Percentiles rank a stretch among this genome's conserved stretches.
phyloP scores from a whole-genome alignment of 2,329 filamentous ascomycete species.

The Magnaporthiopsis incrustans region DNA sequence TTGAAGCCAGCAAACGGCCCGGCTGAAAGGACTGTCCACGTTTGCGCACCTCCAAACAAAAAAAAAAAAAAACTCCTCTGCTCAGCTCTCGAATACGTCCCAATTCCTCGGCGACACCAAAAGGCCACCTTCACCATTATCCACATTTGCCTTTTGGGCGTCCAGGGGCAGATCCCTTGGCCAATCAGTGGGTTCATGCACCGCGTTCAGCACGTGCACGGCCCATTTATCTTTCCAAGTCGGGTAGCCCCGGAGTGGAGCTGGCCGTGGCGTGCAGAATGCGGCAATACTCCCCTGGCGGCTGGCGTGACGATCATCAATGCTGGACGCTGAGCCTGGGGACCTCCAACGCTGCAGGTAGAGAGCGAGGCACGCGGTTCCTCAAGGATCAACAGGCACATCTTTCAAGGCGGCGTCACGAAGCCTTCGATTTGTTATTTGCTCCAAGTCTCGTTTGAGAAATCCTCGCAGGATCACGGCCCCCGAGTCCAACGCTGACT shows the following conservation, averaged over 20 bases:
- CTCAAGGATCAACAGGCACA: neutral
- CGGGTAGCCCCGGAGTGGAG: neutral
- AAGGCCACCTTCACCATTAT: conserved; percentile 12
- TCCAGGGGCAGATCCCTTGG: neutral
- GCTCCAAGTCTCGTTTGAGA: neutral
- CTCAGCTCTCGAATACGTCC: too few relatives aligned
- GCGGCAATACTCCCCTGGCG: too few relatives aligned
- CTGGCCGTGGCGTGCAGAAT: neutral
- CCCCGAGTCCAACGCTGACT: conserved; percentile 6
- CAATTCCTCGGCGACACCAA: neutral
- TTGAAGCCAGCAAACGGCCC: neutral
- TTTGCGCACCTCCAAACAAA: neutral
- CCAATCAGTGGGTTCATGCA: neutral
- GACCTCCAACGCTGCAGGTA: too few relatives aligned
- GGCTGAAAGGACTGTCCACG: neutral
- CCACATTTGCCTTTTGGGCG: neutral
- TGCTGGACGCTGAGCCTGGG: too few relatives aligned
- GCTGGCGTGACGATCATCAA: too few relatives aligned
- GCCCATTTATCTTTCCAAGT: neutral
- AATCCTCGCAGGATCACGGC: conserved; percentile 3
- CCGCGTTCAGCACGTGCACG: neutral
- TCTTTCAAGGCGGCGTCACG: neutral
- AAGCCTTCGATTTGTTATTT: neutral
- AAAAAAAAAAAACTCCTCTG: neutral
- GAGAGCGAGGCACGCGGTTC: too few relatives aligned